Evolutionary conservation across 163 green algal species (phyloP).

Genomic region (Scenedesmus sp.): DNA sequence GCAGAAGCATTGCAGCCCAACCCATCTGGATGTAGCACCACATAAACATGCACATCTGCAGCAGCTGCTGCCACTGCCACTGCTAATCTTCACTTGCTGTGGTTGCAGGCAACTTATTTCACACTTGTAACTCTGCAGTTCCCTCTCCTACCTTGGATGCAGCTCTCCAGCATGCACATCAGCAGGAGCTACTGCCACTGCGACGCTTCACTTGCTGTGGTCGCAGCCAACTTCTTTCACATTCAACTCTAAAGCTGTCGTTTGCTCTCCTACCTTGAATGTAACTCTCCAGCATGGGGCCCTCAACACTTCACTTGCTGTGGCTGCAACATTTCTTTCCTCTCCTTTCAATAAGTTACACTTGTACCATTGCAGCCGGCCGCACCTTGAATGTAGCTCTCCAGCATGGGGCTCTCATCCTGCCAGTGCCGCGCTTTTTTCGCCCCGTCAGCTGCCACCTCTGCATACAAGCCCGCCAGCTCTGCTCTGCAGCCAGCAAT

Average conservation of each 20-base stretch:
- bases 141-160: too few species aligned
- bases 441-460: neutral
- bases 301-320: neutral
- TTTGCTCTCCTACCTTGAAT: neutral
- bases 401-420: slow-evolving; percentile 35
- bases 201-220: neutral
- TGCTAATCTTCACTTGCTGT: too few species aligned
- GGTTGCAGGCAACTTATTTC: too few species aligned
- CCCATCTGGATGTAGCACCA: too few species aligned
- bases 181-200: neutral
- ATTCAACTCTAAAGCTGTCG: too few species aligned
- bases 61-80: too few species aligned
- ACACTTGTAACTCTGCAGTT: too few species aligned
- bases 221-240: neutral
- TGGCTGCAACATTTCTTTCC: neutral
- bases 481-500: neutral
- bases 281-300: slow-evolving; percentile 29
- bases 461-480: slow-evolving; percentile 29
- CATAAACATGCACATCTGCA: too few species aligned
- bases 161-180: slow-evolving; percentile 24
- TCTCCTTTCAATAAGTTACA: neutral
- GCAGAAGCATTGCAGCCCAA: too few species aligned
- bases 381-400: slow-evolving; percentile 6
- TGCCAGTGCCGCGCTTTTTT: slow-evolving; percentile 20
- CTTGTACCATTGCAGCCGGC: neutral